Percentiles rank a stretch among this genome's conserved stretches.
These are phyloP conservation scores for Zasmidium angulare DNA, from an alignment of 2,329 filamentous ascomycete genomes.

Conservation along the genomic window DNA sequence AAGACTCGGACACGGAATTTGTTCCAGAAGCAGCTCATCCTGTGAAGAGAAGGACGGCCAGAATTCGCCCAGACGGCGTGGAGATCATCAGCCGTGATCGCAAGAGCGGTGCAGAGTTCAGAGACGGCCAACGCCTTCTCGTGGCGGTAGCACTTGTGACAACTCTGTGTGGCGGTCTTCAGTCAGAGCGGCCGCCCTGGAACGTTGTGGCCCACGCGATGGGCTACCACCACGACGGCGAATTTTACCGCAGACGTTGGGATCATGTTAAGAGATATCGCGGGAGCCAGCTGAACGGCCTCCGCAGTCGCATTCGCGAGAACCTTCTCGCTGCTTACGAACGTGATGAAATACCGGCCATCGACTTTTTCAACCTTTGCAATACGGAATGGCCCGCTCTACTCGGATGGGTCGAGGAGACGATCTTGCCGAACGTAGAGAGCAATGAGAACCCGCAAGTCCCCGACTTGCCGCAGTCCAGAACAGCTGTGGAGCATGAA, in stretches of 20 bases:
- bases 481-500: constrained; percentile 12
- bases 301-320: constrained; percentile 64
- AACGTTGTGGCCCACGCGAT: constrained; percentile 40
- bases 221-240: constrained; percentile 37
- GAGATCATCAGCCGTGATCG: constrained; percentile 18
- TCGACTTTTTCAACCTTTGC: constrained; percentile 63
- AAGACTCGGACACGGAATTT: constrained; percentile 4
- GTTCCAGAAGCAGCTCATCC: not conserved
- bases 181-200: constrained; percentile 41
- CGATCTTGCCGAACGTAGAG: constrained; percentile 23
- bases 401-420: constrained; percentile 65
- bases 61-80: not conserved
- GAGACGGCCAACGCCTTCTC: constrained; percentile 33
- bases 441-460: constrained; percentile 43
- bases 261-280: constrained; percentile 25
- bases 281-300: constrained; percentile 40
- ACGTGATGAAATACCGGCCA: constrained; percentile 56
- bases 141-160: constrained; percentile 34
- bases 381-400: constrained; percentile 68
- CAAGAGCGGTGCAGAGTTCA: constrained; percentile 21
- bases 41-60: not conserved
- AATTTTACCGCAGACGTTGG: constrained; percentile 43
- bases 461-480: constrained; percentile 13
- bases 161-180: constrained; percentile 37
- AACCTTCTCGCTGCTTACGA: constrained; percentile 67